phyloP scores from a whole-genome alignment of 345 rosid species.

The Conringia planisiliqua region DNA sequence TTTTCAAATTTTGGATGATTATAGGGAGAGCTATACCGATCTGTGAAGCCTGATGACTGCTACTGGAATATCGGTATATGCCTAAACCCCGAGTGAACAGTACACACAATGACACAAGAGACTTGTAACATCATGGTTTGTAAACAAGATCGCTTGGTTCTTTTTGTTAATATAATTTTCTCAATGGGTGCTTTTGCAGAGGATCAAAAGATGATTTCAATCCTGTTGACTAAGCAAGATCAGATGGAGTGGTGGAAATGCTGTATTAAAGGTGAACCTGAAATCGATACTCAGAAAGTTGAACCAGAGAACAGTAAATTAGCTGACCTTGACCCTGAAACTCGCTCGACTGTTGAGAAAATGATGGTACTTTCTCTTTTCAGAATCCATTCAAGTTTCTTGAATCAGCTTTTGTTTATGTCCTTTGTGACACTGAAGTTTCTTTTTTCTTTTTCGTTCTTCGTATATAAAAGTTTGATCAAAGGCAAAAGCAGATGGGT shows the following conservation, averaged over 20 bases:
- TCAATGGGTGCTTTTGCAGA: conserved; percentile 23
- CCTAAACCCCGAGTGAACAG: not conserved
- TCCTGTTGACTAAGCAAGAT: conserved; percentile 86
- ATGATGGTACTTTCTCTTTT: conserved; percentile 69
- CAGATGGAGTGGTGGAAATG: conserved; percentile 99
- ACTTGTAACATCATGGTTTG: not conserved
- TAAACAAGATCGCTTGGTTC: not conserved
- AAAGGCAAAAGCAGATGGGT: conserved; percentile 97
- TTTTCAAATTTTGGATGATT: conserved; percentile 4
- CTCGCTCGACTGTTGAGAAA: conserved; percentile 88
- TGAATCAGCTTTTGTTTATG: not conserved
- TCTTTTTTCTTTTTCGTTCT: not conserved
- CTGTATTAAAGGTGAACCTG: conserved; percentile 84
- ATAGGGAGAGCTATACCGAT: conserved; percentile 74
- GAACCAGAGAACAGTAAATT: conserved; percentile 95
- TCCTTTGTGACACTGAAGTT: not conserved
- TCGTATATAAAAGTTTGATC: conserved; percentile 63
- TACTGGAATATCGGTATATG: conserved; percentile 93
- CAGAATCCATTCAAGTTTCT: not conserved
- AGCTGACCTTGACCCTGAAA: conserved; percentile 84
- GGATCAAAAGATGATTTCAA: conserved; percentile 36
- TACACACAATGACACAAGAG: not conserved
- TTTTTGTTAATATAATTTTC: not conserved
- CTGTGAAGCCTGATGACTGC: conserved; percentile 85
- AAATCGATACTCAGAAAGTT: conserved; percentile 93